phyloP scores from a whole-genome alignment of 1,284 basidiomycete species.

The Tilletia horrida region DNA sequence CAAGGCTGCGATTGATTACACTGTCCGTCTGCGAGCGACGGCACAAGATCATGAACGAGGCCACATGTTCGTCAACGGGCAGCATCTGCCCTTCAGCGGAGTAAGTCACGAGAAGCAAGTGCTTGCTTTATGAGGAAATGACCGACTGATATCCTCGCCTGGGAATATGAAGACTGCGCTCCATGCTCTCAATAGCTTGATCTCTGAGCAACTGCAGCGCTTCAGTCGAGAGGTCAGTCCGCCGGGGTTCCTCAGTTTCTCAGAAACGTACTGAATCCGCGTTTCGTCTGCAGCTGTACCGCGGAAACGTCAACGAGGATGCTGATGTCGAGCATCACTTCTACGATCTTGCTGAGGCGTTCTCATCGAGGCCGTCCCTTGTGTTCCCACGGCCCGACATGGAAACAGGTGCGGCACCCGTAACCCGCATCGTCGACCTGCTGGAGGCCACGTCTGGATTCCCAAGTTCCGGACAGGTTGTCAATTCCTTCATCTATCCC shows the following conservation, averaged over 20 bases:
- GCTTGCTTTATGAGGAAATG: no score
- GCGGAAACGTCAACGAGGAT: conserved; percentile 64
- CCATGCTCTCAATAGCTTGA: conserved; percentile 30
- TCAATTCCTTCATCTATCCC: conserved; percentile 24
- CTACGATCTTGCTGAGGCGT: conserved; percentile 77
- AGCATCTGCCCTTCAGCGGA: conserved; percentile 68
- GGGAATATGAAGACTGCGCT: conserved; percentile 17
- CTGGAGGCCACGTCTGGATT: conserved; percentile 23
- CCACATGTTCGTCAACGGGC: conserved; percentile 79
- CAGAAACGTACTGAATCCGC: not conserved
- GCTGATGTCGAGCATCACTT: conserved; percentile 70
- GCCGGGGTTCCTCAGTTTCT: not conserved
- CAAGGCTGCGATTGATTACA: conserved; percentile 8
- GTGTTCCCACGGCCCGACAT: conserved; percentile 57
- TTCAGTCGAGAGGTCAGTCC: conserved; percentile 25
- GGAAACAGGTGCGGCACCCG: not conserved
- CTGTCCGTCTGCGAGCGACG: conserved; percentile 26
- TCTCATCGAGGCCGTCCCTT: conserved; percentile 68
- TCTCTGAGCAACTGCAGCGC: conserved; percentile 34
- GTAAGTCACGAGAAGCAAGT: conserved; percentile 61
- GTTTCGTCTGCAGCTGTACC: conserved; percentile 62
- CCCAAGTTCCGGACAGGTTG: conserved; percentile 23
- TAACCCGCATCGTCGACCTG: conserved; percentile 27
- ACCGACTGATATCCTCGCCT: no score
- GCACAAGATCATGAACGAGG: conserved; percentile 40